These are phyloP conservation scores for Brassica nigra DNA, from an alignment of 345 rosid species.

Conservation along the genomic window DNA sequence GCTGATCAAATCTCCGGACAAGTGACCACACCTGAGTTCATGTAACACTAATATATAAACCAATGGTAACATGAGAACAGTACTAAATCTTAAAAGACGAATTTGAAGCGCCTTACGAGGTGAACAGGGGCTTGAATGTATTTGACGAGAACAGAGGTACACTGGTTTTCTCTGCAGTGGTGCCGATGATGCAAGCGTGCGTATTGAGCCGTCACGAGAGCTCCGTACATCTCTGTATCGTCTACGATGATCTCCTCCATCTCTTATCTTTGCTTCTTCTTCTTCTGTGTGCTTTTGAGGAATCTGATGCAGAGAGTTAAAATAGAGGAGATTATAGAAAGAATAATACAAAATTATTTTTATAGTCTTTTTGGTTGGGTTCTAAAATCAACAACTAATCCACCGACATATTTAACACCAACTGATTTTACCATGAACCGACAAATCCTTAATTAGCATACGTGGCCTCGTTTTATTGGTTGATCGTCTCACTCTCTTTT, in stretches of 20 bases:
- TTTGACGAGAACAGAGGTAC: conserved; percentile 54
- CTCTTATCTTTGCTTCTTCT: background rate
- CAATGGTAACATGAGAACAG: too few relatives aligned
- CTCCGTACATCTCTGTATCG: conserved; percentile 41
- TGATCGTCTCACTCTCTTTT: background rate
- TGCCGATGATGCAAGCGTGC: conserved; percentile 30
- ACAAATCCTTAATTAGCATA: background rate
- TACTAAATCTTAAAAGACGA: background rate
- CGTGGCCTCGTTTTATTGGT: conserved; percentile 15
- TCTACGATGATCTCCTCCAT: conserved; percentile 45
- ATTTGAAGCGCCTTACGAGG: conserved; percentile 52
- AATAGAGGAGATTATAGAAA: background rate
- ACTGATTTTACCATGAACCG: too few relatives aligned
- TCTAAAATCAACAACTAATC: conserved; percentile 37
- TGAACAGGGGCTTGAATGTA: conserved; percentile 89
- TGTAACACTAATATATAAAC: background rate
- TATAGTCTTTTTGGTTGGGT: background rate
- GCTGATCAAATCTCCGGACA: conserved; percentile 7
- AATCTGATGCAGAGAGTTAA: background rate
- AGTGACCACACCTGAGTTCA: conserved; percentile 7
- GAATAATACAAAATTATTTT: too few relatives aligned
- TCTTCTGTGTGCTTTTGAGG: background rate
- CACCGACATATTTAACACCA: conserved; percentile 43
- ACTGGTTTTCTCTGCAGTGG: conserved; percentile 35
- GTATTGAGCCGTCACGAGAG: conserved; percentile 42